Evolutionary conservation across 2,329 filamentous ascomycete genomes (phyloP).

Genomic region (Rhynchosporium secalis): DNA sequence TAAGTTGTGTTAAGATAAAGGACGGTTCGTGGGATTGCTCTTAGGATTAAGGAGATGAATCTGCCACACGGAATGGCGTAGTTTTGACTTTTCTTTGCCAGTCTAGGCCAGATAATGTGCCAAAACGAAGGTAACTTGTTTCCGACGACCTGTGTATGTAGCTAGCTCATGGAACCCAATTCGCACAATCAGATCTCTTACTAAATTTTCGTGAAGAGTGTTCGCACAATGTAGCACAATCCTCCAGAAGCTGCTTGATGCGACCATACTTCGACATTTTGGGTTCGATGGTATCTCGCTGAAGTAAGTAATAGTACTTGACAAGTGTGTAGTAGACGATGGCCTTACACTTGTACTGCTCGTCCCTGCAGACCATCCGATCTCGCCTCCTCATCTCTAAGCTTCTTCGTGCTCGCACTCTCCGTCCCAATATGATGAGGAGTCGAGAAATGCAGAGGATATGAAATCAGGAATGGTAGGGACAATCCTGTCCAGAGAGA

Average conservation of each 20-base stretch:
- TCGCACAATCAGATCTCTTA: too few species aligned
- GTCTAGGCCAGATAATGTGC: too few species aligned
- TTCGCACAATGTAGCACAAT: too few species aligned
- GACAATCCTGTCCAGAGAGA: neutral
- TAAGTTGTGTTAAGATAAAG: neutral
- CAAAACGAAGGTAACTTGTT: too few species aligned
- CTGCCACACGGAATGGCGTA: too few species aligned
- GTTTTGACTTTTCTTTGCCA: too few species aligned
- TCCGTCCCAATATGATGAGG: too few species aligned
- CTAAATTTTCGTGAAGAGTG: too few species aligned
- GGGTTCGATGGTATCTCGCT: constrained; percentile 38
- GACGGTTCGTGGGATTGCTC: neutral
- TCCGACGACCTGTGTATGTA: too few species aligned
- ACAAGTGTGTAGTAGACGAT: constrained; percentile 86
- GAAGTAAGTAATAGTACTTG: constrained; percentile 60
- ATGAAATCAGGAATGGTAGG: neutral
- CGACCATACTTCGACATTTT: constrained; percentile 41
- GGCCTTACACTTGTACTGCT: constrained; percentile 98
- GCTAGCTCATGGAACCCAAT: too few species aligned
- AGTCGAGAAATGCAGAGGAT: neutral
- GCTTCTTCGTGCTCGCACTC: too few species aligned
- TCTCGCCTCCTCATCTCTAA: constrained; percentile 53
- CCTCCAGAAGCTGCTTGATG: neutral
- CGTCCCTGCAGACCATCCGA: constrained; percentile 88
- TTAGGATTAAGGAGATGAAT: too few species aligned